Conservation (phyloP, 1,284 basidiomycete genomes). For the Porogramme epimiltina region DNA sequence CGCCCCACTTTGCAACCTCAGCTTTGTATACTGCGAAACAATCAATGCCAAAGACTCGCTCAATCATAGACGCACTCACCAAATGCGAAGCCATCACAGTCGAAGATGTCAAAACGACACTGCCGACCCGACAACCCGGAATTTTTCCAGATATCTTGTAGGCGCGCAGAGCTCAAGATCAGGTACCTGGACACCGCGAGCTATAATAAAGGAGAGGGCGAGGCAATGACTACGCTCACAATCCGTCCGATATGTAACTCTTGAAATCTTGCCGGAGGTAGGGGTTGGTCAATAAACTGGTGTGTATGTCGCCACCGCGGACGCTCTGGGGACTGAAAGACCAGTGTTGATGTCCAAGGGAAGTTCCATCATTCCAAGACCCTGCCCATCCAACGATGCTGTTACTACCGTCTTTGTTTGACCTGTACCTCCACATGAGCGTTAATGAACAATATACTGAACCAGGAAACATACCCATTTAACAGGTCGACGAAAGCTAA, state of each 20-base stretch:
- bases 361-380: background rate
- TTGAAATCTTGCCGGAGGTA: conserved; percentile 1
- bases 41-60: background rate
- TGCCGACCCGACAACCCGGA: background rate
- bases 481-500: background rate
- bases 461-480: background rate
- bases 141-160: background rate
- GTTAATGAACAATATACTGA: no score
- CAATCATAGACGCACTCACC: background rate
- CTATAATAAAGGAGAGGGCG: background rate
- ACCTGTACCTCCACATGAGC: background rate
- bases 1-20: background rate
- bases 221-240: background rate
- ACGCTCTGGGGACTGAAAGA: conserved; percentile 2
- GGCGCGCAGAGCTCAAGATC: background rate
- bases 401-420: background rate
- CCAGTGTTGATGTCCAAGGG: conserved; percentile 1
- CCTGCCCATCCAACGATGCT: background rate
- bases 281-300: background rate
- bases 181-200: background rate
- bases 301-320: background rate
- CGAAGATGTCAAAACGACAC: background rate
- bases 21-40: background rate
- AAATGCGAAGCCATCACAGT: background rate
- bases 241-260: background rate